Evolutionary conservation across 1,139 yeast species (phyloP).

Genomic region (Wickerhamomyces sp.): DNA sequence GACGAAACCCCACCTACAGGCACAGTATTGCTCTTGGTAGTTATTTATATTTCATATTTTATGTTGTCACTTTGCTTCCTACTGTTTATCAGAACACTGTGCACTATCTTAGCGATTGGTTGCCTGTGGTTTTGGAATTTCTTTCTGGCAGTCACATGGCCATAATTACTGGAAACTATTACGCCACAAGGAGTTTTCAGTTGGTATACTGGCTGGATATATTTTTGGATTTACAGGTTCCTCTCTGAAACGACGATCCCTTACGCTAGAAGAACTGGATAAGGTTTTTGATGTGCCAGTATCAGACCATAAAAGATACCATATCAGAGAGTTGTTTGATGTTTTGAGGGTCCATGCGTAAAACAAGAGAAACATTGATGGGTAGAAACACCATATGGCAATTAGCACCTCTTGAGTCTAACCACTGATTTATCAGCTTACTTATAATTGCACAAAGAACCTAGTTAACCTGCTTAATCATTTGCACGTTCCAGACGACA

Average conservation of each 20-base stretch:
- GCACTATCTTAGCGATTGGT: slow-evolving; percentile 83
- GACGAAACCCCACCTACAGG: slow-evolving; percentile 39
- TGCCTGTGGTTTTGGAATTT: slow-evolving; percentile 86
- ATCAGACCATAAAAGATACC: slow-evolving; percentile 51
- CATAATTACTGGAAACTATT: slow-evolving; percentile 60
- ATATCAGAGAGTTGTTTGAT: slow-evolving; percentile 41
- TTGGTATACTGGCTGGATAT: slow-evolving; percentile 86
- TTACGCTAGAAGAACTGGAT: slow-evolving; percentile 69
- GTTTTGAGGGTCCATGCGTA: slow-evolving; percentile 36
- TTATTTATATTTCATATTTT: slow-evolving; percentile 67
- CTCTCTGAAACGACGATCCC: slow-evolving; percentile 70
- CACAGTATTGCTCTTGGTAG: slow-evolving; percentile 67
- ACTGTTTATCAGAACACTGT: slow-evolving; percentile 76
- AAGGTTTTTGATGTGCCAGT: slow-evolving; percentile 61
- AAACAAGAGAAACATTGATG: slow-evolving; percentile 42
- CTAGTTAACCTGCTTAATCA: too few relatives aligned
- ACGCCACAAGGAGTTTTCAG: slow-evolving; percentile 84
- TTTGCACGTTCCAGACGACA: too few relatives aligned
- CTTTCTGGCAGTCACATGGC: slow-evolving; percentile 80
- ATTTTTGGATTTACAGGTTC: slow-evolving; percentile 60
- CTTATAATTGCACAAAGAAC: too few relatives aligned
- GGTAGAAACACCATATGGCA: too few relatives aligned
- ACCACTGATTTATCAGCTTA: too few relatives aligned
- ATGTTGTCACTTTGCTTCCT: slow-evolving; percentile 87
- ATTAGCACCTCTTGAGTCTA: too few relatives aligned